A percentile compares a stretch with the other conserved stretches of the same genome.
Evolutionary conservation across 805 yeast species (phyloP).

Genomic region (Metschnikowia picachoensis): DNA sequence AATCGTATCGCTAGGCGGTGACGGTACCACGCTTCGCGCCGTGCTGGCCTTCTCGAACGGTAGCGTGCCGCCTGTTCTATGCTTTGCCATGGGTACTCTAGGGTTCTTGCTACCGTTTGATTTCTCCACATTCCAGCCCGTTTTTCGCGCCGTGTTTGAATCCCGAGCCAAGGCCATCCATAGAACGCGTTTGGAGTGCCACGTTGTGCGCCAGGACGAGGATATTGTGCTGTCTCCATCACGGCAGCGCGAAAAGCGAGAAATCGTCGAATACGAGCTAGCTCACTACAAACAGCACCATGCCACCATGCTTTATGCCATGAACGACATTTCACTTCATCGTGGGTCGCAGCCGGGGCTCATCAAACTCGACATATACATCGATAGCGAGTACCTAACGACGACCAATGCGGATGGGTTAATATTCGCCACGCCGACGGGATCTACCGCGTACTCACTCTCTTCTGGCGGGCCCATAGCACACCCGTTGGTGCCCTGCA

Average conservation of each 20-base stretch:
- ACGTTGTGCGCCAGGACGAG: conserved; percentile 41
- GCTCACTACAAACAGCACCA: conserved; percentile 20
- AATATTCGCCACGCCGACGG: conserved; percentile 84
- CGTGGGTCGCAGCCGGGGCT: conserved; percentile 86
- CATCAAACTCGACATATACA: conserved; percentile 76
- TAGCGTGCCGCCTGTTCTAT: conserved; percentile 82
- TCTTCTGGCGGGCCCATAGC: conserved; percentile 91
- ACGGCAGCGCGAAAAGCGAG: conserved; percentile 11
- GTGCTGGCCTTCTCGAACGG: conserved; percentile 71
- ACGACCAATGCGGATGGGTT: conserved; percentile 92
- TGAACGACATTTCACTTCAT: conserved; percentile 89
- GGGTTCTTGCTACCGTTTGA: conserved; percentile 90
- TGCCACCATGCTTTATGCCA: conserved; percentile 59
- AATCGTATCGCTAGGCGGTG: conserved; percentile 90
- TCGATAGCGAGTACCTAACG: conserved; percentile 81
- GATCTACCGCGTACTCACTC: conserved; percentile 89
- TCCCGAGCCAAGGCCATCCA: conserved; percentile 70
- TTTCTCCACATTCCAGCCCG: conserved; percentile 53
- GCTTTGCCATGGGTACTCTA: conserved; percentile 85
- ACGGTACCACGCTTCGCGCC: conserved; percentile 86
- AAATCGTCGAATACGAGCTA: conserved; percentile 14
- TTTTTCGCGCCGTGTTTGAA: conserved; percentile 63
- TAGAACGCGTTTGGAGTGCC: conserved; percentile 77
- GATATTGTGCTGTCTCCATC: conserved; percentile 4
- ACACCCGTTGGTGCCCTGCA: conserved; percentile 82